phyloP scores from a whole-genome alignment of 306 rosid genomes.

The Purshia tridentata region DNA sequence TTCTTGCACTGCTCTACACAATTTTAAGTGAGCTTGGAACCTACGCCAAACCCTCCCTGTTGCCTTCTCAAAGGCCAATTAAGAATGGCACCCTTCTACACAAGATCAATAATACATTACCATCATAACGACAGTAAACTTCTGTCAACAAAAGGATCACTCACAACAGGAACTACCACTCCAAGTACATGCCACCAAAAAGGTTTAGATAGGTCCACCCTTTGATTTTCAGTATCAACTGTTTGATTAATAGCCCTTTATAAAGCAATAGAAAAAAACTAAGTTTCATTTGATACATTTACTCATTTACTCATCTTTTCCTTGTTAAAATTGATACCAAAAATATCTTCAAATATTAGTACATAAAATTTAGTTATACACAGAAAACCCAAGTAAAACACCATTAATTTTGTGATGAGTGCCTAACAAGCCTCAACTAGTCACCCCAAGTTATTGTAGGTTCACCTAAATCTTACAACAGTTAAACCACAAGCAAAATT shows the following conservation, averaged over 20 bases:
- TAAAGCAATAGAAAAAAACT: too few species aligned
- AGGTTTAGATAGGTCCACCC: too few species aligned
- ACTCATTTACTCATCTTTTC: too few species aligned
- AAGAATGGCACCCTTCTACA: conserved; percentile 6
- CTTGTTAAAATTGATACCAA: neutral
- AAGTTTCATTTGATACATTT: too few species aligned
- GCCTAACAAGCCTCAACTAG: neutral
- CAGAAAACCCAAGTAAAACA: neutral
- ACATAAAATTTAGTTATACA: neutral
- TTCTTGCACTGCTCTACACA: neutral
- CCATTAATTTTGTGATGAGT: neutral
- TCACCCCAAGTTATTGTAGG: neutral
- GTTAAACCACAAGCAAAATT: neutral
- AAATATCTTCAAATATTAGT: neutral
- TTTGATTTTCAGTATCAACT: neutral
- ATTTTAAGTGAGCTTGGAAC: neutral
- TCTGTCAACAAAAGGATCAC: neutral
- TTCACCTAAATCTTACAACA: neutral
- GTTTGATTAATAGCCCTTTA: neutral
- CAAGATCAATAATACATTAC: neutral
- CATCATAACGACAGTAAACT: neutral
- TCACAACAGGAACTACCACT: neutral
- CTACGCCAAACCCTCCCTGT: neutral
- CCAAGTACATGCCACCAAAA: neutral
- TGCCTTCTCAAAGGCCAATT: neutral